Evolutionary conservation across 1,139 yeast genomes (phyloP), one percentile per base, ranked within the genome.

Genomic region (Suhomyces choctaworum): DNA sequence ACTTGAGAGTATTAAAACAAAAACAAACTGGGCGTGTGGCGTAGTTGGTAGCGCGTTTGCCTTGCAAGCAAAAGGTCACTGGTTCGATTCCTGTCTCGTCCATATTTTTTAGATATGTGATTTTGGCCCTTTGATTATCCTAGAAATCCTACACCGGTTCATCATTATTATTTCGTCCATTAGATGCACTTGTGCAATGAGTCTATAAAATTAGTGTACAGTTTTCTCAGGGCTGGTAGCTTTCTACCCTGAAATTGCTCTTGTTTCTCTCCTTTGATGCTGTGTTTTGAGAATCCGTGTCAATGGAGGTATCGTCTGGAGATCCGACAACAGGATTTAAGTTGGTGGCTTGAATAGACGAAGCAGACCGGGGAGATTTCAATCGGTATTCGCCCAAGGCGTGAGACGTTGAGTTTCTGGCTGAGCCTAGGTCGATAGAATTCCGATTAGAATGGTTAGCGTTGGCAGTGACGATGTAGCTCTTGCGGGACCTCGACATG

Each of bases 1-100:
- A n/a, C n/a, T n/a, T n/a, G n/a, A n/a, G n/a, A n/a, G n/a, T n/a
- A n/a, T n/a, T n/a, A n/a, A n/a, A n/a, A n/a, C n/a, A n/a, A n/a
- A n/a, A n/a, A n/a, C n/a, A n/a, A n/a, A 22, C 33, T 22, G 79
- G 80, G 80, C 79, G 79, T 73, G 79, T 76, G 79, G 81, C 80
- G 80, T 70, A 76, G 81, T 74, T 74, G 81, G 81, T 76, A 76
- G 80, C 80, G 80, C 80, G 80, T 69, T 64, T 66, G 78, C 80
- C 75, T 75, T 73, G 80, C 80, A 75, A 69, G 80, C 73, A 64
- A 64, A 68, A 75, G 80, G 80, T 74, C 80, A 70, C 66, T 66
- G 79, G 79, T 75, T 75, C 80, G 79, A 75, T 58, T 74, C 80
- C 79, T 69, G 73, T 70, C 79, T 73, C 77, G 78, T 73, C 79